Conservation (phyloP, 352 stramenopile species). For the Saprolegnia diclina region DNA sequence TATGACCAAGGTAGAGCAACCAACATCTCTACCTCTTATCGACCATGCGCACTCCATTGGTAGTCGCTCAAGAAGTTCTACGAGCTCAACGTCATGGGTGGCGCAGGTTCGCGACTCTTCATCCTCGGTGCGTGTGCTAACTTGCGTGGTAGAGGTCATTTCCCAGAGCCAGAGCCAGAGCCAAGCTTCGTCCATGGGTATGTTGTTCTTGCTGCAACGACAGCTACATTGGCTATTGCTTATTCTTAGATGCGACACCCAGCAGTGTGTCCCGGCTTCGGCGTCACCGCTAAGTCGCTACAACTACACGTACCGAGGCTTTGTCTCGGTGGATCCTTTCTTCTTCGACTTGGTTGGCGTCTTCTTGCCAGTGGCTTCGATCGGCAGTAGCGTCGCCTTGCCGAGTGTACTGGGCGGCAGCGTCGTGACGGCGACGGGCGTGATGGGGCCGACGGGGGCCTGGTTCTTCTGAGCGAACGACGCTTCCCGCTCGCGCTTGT, state of each 20-base stretch:
- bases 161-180: constrained; percentile 1
- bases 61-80: constrained; percentile 81
- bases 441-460: constrained; percentile 55
- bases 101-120: background rate
- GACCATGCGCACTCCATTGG: background rate
- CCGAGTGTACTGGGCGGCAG: constrained; percentile 18
- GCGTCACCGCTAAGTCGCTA: constrained; percentile 2
- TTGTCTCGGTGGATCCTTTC: background rate
- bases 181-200: constrained; percentile 6
- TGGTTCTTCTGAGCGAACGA: constrained; percentile 31
- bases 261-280: constrained; percentile 5
- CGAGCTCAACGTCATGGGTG: constrained; percentile 31
- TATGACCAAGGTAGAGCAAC: constrained; percentile 57
- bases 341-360: background rate
- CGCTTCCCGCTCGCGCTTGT: constrained; percentile 65
- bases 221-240: background rate
- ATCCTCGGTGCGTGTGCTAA: background rate
- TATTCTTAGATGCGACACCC: background rate
- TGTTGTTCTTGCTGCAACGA: background rate
- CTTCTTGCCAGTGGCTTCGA: background rate
- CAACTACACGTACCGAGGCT: background rate
- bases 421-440: constrained; percentile 53
- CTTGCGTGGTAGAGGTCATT: background rate
- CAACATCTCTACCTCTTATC: background rate
- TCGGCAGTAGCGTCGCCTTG: too few species aligned